Percentiles rank a stretch among this genome's conserved stretches.
These are phyloP conservation scores for Conringia planisiliqua DNA, from an alignment of 345 rosid genomes.

Conservation along the genomic window DNA sequence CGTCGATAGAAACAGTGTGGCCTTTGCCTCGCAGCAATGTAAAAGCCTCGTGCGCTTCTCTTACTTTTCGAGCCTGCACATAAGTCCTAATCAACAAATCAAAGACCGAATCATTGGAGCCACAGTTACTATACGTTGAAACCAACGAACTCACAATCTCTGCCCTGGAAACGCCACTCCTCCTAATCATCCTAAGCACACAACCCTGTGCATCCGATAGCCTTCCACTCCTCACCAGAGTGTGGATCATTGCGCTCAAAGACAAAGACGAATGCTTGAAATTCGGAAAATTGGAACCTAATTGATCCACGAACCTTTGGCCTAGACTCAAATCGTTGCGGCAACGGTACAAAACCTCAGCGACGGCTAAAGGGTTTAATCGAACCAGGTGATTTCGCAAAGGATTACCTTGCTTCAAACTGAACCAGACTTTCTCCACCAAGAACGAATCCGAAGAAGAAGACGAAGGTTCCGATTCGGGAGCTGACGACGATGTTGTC, in stretches of 20 bases:
- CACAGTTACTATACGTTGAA: conserved; percentile 31
- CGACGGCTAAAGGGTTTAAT: conserved; percentile 46
- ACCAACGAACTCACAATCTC: conserved; percentile 56
- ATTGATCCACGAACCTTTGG: conserved; percentile 43
- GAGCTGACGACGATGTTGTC: conserved; percentile 6
- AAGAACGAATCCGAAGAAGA: conserved; percentile 41
- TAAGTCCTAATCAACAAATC: conserved; percentile 73
- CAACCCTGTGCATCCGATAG: conserved; percentile 68
- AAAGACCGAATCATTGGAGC: conserved; percentile 43
- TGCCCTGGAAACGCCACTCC: conserved; percentile 60
- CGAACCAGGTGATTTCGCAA: conserved; percentile 37
- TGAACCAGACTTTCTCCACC: conserved; percentile 59
- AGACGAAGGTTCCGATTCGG: conserved; percentile 19
- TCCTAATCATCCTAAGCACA: conserved; percentile 75
- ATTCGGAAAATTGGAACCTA: conserved; percentile 33
- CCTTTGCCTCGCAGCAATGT: conserved; percentile 40
- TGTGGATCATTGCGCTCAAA: conserved; percentile 61
- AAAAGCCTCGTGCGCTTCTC: conserved; percentile 61
- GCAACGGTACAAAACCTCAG: conserved; percentile 55
- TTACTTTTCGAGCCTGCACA: conserved; percentile 71
- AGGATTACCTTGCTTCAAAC: conserved; percentile 48
- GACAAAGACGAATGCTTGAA: conserved; percentile 59
- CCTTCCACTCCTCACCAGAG: conserved; percentile 52
- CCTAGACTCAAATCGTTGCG: conserved; percentile 47
- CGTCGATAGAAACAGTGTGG: conserved; percentile 45